These are phyloP conservation scores for Moesziomyces antarcticus DNA, from an alignment of 1,284 basidiomycete species.

Conservation along the genomic window DNA sequence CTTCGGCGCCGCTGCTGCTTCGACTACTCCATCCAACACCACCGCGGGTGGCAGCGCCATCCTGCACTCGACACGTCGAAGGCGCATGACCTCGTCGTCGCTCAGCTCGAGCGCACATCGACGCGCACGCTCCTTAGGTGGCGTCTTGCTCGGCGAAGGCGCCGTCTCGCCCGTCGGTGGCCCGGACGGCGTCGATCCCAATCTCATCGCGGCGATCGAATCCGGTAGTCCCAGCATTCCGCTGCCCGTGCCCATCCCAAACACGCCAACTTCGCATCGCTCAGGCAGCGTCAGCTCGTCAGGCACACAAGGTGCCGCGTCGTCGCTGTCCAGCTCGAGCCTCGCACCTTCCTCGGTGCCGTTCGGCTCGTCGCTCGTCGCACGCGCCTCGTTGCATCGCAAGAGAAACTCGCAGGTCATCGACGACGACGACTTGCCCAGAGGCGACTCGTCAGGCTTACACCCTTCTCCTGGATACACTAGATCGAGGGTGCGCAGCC, in stretches of 20 bases:
- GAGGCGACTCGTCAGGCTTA: conserved; percentile 6
- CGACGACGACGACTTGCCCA: conserved; percentile 24
- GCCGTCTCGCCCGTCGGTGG: conserved; percentile 62
- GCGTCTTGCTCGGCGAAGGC: conserved; percentile 48
- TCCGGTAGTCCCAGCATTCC: conserved; percentile 51
- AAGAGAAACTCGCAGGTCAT: conserved; percentile 31
- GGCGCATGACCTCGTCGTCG: conserved; percentile 42
- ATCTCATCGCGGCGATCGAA: conserved; percentile 63
- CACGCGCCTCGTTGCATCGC: conserved; percentile 15
- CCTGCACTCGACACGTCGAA: conserved; percentile 25
- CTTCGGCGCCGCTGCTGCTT: conserved; percentile 18
- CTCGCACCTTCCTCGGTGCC: conserved; percentile 35
- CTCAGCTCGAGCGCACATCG: conserved; percentile 55
- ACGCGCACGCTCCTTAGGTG: conserved; percentile 61
- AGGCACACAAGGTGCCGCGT: conserved; percentile 35
- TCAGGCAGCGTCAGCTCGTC: conserved; percentile 47
- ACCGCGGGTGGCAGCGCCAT: conserved; percentile 38
- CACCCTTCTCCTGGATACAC: conserved; percentile 21
- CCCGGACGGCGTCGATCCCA: conserved; percentile 65
- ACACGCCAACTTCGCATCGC: conserved; percentile 28
- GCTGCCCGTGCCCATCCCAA: conserved; percentile 33
- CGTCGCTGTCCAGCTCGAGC: conserved; percentile 32
- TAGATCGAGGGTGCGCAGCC: conserved; percentile 54
- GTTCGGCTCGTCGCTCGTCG: conserved; percentile 16
- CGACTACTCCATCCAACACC: conserved; percentile 28